Evolutionary conservation across 2,329 filamentous ascomycete genomes (phyloP).

Genomic region (Cyphellophora europaea): DNA sequence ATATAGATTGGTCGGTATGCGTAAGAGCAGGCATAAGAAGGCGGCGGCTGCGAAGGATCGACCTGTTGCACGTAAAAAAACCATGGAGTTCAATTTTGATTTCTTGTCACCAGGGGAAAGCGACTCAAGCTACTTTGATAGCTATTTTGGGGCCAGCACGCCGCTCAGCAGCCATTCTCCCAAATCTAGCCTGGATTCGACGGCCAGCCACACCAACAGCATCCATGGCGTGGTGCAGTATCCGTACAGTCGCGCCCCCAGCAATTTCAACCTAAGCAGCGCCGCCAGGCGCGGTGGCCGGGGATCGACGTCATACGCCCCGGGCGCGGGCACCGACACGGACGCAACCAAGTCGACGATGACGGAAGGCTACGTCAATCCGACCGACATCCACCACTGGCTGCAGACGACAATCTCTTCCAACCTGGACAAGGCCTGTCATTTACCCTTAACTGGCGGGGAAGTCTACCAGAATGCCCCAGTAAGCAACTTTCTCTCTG

Average conservation of each 20-base stretch:
- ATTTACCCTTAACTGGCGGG: background rate
- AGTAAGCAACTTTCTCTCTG: conserved; percentile 1
- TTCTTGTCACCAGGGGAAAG: background rate
- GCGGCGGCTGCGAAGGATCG: no score
- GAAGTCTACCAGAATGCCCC: background rate
- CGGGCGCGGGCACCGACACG: background rate
- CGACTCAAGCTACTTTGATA: background rate
- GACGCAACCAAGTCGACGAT: background rate
- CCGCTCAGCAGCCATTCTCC: background rate
- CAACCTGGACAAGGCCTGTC: background rate
- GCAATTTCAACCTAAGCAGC: no score
- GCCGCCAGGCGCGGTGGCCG: no score
- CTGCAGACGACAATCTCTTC: background rate
- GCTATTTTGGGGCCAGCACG: background rate
- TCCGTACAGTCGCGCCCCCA: background rate
- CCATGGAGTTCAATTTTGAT: no score
- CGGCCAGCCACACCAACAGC: background rate
- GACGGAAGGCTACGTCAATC: no score
- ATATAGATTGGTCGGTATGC: no score
- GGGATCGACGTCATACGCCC: background rate
- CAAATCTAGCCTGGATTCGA: background rate
- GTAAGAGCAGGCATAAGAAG: no score
- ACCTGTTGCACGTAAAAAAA: no score
- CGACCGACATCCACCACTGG: no score
- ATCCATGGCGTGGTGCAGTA: background rate